Percentiles rank a stretch among this genome's conserved stretches.
These are phyloP conservation scores for Aspergillus sp. DNA, from an alignment of 2,329 filamentous ascomycete genomes.

Conservation along the genomic window DNA sequence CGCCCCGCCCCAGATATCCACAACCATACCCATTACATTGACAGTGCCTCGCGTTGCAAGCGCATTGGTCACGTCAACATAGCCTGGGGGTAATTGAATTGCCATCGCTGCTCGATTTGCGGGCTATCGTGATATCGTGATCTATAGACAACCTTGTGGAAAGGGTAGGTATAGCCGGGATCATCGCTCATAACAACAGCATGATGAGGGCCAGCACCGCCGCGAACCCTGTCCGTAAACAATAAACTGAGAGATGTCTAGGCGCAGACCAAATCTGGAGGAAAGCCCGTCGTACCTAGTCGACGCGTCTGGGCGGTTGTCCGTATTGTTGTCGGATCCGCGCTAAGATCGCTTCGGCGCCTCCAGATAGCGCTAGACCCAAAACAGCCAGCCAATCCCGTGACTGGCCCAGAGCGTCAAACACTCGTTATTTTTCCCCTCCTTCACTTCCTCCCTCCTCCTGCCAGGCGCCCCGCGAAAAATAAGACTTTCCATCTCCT, in stretches of 20 bases:
- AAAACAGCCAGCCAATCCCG: slow-evolving; percentile 20
- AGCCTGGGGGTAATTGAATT: slow-evolving; percentile 29
- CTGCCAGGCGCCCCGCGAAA: slow-evolving; percentile 6
- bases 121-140: background rate
- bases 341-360: slow-evolving; percentile 24
- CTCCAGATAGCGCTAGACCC: slow-evolving; percentile 11
- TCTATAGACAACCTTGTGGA: background rate
- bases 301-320: slow-evolving; percentile 1
- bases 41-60: slow-evolving; percentile 39
- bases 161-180: background rate
- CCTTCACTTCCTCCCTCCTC: slow-evolving; percentile 14
- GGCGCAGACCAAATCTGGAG: background rate
- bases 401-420: slow-evolving; percentile 15
- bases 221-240: background rate
- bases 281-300: background rate
- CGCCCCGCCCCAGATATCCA: slow-evolving; percentile 58
- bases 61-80: slow-evolving; percentile 50
- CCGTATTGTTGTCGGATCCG: slow-evolving; percentile 1
- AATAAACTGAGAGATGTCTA: background rate
- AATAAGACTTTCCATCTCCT: slow-evolving; percentile 8
- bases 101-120: background rate
- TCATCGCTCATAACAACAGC: background rate
- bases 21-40: slow-evolving; percentile 69
- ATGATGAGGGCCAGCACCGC: background rate
- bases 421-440: slow-evolving; percentile 26